Base-by-base conservation (phyloP, 345 rosid species). In the Laguncularia racemosa region DNA sequence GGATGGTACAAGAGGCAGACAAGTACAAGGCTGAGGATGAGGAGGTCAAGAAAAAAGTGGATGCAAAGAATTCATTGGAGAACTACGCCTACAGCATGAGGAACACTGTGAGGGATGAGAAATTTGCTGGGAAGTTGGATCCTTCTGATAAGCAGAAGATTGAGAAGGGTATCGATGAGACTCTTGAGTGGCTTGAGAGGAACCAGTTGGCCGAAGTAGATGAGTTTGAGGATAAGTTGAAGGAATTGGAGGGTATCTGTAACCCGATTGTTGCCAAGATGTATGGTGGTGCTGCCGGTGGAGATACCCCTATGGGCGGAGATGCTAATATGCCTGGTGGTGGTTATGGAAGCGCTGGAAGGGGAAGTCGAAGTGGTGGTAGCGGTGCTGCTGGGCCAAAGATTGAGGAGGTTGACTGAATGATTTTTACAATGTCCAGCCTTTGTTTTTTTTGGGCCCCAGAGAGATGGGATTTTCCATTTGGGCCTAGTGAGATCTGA, bases 331-430 rank as follows among this genome's bases (percentile, higher is more conserved):
- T 33, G 40, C 40, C 40, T 7, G 40, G 40, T 16, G 68, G 64
- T 54, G 57, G 40, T 6, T 48, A 44, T 0, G 16, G 59, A 8
- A 54, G 1, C n/a, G n/a, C n/a, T n/a, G n/a, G n/a, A n/a, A n/a
- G n/a, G 46, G 48, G 52, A 3, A 28, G 53, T 4, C 60, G 68
- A 0, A 60, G 64, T 13, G 68, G 68, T 11, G 40, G 74, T 13
- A 12, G 70, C 3, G 43, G 63, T 16, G 69, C 66, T 43, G 68
- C 74, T 50, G 76, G 84, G 46, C 84, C 81, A 0, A 76, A 75
- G 78, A 76, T 79, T 15, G 84, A 79, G 58, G 84, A 79, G 50
- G 81, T 79, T 20, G 84, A 76, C 20, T 78, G 58, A 55, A n/a
- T n/a, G n/a, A n/a, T n/a, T n/a, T n/a, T n/a, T n/a, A n/a, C n/a